Evolutionary conservation across 257 asterid species (phyloP).

Genomic region (Jaltomata sinuosa): DNA sequence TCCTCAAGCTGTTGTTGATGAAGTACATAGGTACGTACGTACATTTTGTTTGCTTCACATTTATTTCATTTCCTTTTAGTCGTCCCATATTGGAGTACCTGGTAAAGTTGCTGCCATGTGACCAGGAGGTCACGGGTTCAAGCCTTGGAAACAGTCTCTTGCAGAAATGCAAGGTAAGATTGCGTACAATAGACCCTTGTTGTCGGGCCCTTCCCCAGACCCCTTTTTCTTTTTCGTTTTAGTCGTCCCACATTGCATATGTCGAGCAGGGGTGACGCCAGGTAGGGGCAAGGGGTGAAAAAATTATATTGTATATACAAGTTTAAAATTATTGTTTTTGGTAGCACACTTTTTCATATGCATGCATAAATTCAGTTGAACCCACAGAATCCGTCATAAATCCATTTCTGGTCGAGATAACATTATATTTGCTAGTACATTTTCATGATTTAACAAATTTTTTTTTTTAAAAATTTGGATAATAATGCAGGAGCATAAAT

Average conservation of each 20-base stretch:
- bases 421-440: not conserved
- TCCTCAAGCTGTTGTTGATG: constrained; percentile 49
- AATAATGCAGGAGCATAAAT: constrained; percentile 50
- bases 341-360: not conserved
- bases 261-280: not conserved
- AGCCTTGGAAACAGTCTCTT: too few relatives aligned
- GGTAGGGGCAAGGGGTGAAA: not conserved
- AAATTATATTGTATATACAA: too few relatives aligned
- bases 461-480: not conserved
- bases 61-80: not conserved
- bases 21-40: constrained; percentile 76
- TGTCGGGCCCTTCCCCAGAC: too few relatives aligned
- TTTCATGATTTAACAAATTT: not conserved
- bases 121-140: too few relatives aligned
- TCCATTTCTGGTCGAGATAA: not conserved
- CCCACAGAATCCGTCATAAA: not conserved
- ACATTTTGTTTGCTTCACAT: not conserved
- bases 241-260: not conserved
- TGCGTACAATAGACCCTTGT: too few relatives aligned
- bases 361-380: not conserved
- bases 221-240: too few relatives aligned
- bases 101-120: too few relatives aligned
- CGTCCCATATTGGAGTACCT: too few relatives aligned
- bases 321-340: too few relatives aligned
- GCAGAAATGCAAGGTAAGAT: too few relatives aligned